These are phyloP conservation scores for Capronia americana DNA, from an alignment of 2,329 filamentous ascomycete genomes.

Conservation along the genomic window DNA sequence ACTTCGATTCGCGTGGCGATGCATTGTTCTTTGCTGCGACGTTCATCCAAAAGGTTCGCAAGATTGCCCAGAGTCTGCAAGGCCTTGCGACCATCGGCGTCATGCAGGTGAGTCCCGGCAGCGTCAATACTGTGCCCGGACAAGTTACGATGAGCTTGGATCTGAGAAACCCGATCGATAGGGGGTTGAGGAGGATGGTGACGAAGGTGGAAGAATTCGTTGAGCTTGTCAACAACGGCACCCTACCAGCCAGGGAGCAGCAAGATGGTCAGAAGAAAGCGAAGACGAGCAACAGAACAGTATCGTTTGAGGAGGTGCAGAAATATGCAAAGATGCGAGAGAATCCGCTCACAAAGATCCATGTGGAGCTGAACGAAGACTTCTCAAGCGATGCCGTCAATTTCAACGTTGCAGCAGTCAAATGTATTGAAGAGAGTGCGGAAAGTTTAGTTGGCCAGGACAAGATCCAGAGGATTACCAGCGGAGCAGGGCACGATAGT, in stretches of 20 bases:
- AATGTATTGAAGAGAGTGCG: slow-evolving; percentile 67
- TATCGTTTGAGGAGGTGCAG: not conserved
- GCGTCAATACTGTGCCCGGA: slow-evolving; percentile 76
- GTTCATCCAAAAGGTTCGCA: slow-evolving; percentile 71
- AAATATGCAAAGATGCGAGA: not conserved
- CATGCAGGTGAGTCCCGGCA: slow-evolving; percentile 68
- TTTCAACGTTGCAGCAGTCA: slow-evolving; percentile 72
- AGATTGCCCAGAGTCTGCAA: slow-evolving; percentile 61
- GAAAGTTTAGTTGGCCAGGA: slow-evolving; percentile 56
- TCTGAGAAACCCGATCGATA: slow-evolving; percentile 34
- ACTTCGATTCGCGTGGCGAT: slow-evolving; percentile 69
- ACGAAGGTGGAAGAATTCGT: slow-evolving; percentile 16
- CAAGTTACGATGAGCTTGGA: slow-evolving; percentile 54
- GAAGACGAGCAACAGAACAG: slow-evolving; percentile 1
- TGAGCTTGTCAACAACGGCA: slow-evolving; percentile 62
- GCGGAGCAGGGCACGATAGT: slow-evolving; percentile 70
- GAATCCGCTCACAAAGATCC: slow-evolving; percentile 24
- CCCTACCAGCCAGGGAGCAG: not conserved
- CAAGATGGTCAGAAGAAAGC: not conserved
- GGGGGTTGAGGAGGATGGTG: slow-evolving; percentile 29
- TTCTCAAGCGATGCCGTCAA: slow-evolving; percentile 59
- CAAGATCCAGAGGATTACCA: slow-evolving; percentile 61
- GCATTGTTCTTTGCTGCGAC: slow-evolving; percentile 70
- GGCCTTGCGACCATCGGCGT: slow-evolving; percentile 75
- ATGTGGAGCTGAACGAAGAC: slow-evolving; percentile 31